Base-by-base conservation (phyloP, 1,284 basidiomycete species). In the Psilocybe mexicana region DNA sequence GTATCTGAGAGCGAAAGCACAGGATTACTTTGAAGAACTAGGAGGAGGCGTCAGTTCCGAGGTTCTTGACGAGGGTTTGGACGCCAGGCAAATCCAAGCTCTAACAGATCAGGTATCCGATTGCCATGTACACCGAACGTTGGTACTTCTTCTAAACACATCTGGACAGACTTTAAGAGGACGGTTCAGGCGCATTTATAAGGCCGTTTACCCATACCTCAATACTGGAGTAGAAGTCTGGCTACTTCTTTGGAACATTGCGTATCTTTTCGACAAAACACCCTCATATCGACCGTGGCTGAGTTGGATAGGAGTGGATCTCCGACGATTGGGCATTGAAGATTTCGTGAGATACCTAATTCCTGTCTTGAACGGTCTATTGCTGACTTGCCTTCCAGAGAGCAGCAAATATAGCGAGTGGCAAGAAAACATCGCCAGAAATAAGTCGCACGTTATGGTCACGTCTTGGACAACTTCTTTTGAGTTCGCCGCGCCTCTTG, bases 281-380 rank as follows among this genome's bases (percentile, higher is more conserved):
- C 84, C 90, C 1, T 91, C 88, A 70, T 96, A 96, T 76, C 84
- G 96, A 62, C 96, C 96, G 10, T 99, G 96, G 96, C 74, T 95
- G 58, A 78, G 81, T 30, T 90, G 90, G 86, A 84, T 96, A 60
- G 88, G 92, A 6, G 80, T 97, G 12, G 90, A 94, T 67, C 72
- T 96, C 23, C 85, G 93, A 25, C 81, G 94, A 35, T 75, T 95
- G 55, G 85, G 88, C 28, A 75, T 85, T 30, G 89, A 91, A 54
- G 93, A 95, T 68, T 82, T 87, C 61, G 87, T 89, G 68, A 74
- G 86, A 70, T 40, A 48, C 42, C 23, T 43, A 51, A 33, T 43
- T 48, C 33, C 46, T 56, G 12, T 50, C 26, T 18, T 14, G 49
- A 38, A 45, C 25, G 33, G 35, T 36, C 55, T 45, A 36, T 59